A percentile compares a stretch with the other conserved stretches of the same genome.
phyloP scores from a whole-genome alignment of 2,329 filamentous ascomycete species.

The Alternaria sp. region DNA sequence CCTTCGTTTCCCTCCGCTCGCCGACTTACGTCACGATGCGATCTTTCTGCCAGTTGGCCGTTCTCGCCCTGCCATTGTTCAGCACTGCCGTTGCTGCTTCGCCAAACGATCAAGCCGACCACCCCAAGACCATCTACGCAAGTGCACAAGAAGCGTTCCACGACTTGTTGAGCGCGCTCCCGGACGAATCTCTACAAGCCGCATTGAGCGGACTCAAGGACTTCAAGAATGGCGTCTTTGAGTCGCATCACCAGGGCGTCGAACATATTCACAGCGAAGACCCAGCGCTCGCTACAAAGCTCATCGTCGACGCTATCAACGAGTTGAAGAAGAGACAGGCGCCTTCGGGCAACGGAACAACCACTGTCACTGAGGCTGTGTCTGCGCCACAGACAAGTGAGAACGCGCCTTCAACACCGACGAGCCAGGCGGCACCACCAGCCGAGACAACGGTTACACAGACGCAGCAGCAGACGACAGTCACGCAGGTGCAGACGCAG shows the following conservation, averaged over 20 bases:
- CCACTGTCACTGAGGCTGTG: slow-evolving; percentile 9
- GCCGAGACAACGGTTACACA: slow-evolving; percentile 10
- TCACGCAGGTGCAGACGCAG: slow-evolving; percentile 3
- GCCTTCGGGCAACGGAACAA: slow-evolving; percentile 38
- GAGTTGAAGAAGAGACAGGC: slow-evolving; percentile 56
- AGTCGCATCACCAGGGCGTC: slow-evolving; percentile 69
- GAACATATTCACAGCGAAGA: slow-evolving; percentile 69
- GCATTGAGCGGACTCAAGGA: slow-evolving; percentile 70
- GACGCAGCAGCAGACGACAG: neutral
- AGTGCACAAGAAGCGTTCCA: slow-evolving; percentile 59
- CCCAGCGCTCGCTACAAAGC: slow-evolving; percentile 67
- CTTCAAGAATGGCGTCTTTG: slow-evolving; percentile 74
- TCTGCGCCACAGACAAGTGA: slow-evolving; percentile 13
- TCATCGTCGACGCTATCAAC: slow-evolving; percentile 69
- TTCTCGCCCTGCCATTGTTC: slow-evolving; percentile 46
- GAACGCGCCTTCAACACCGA: slow-evolving; percentile 4
- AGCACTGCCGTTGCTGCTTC: slow-evolving; percentile 33
- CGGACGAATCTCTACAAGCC: slow-evolving; percentile 69
- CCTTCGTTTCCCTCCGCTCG: slow-evolving; percentile 11
- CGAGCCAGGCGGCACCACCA: slow-evolving; percentile 14
- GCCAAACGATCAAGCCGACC: slow-evolving; percentile 28
- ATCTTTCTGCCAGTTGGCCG: slow-evolving; percentile 39
- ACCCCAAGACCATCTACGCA: slow-evolving; percentile 36
- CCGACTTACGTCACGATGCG: slow-evolving; percentile 37
- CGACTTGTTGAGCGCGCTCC: slow-evolving; percentile 64